Evolutionary conservation across 371 early-diverging fungal species (phyloP), one percentile per base, ranked within the genome.

Genomic region (Cokeromyces recurvatus): DNA sequence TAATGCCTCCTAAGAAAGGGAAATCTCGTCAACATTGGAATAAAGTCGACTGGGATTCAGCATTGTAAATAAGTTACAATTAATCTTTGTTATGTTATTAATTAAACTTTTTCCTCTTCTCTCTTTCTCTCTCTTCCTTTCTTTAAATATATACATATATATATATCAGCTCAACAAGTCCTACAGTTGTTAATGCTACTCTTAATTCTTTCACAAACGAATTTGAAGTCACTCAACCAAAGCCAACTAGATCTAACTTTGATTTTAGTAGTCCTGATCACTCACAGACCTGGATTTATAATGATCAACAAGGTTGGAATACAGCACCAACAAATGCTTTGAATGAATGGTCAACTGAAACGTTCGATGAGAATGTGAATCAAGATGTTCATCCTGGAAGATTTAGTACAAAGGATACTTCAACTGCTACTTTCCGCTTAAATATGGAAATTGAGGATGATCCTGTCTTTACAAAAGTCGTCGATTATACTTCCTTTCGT

Each of bases 361-460:
- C 20, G 0, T 4, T 43, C 4, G 36, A 46, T 11, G 35, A 50
- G 3, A 12, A 34, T 4, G 6, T 17, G 0, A 10, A 27, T 12
- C 4, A 31, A 8, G 37, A 45, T 9, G 27, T 14, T 0, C 17
- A 15, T 32, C 19, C 24, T 4, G 20, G 35, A 4, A 36, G 31
- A 27, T 43, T 50, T 16, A 48, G 45, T 16, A 7, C 51, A 23
- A 27, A n/a, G 24, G 53, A 53, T 5, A 16, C 15, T 6, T 25
- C 38, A 36, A 46, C 39, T 38, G 34, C 43, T 9, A 53, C 54
- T 1, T 59, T 59, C 55, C 39, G 43, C 2, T 20, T 64, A 17
- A 68, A 69, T 40, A 20, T 53, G 12, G 66, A 64, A 12, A 58
- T 67, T 10, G 46, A 55, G 4, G 65, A 71, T 6, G 24, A 27